Evolutionary conservation across 106 monocot genomes (phyloP).

Genomic region (Dioscorea alata): DNA sequence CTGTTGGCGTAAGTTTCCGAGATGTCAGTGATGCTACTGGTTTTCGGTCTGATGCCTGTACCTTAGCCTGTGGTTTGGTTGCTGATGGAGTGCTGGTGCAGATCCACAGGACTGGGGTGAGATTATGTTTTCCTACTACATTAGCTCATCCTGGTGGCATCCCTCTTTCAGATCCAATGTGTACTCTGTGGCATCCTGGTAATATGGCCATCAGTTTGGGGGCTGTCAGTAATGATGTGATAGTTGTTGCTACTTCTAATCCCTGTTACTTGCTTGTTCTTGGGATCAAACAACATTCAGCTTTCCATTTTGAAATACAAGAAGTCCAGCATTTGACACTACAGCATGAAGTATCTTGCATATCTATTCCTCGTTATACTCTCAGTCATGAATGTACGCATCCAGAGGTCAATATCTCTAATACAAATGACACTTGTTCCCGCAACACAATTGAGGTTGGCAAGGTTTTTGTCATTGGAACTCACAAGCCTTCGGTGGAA

Average conservation of each 20-base stretch:
- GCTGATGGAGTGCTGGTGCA: constrained; percentile 83
- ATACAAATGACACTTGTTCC: constrained; percentile 13
- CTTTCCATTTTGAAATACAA: constrained; percentile 55
- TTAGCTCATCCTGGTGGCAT: constrained; percentile 59
- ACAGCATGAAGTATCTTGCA: constrained; percentile 83
- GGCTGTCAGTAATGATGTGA: constrained; percentile 68
- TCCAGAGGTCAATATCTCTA: constrained; percentile 4
- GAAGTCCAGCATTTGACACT: constrained; percentile 56
- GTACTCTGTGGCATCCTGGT: constrained; percentile 66
- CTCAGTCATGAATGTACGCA: constrained; percentile 13
- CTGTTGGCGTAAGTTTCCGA: constrained; percentile 79
- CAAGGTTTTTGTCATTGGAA: constrained; percentile 69
- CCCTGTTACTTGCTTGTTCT: constrained; percentile 77
- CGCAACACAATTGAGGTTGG: constrained; percentile 18
- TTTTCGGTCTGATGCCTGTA: constrained; percentile 71
- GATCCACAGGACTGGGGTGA: constrained; percentile 74
- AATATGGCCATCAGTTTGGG: constrained; percentile 64
- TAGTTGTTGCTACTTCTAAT: constrained; percentile 77
- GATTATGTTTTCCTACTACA: constrained; percentile 78
- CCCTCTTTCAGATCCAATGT: constrained; percentile 49
- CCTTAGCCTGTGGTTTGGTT: constrained; percentile 92
- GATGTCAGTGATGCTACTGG: constrained; percentile 84
- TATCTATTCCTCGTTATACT: constrained; percentile 58
- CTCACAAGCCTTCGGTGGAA: constrained; percentile 89
- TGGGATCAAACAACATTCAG: constrained; percentile 38